Conservation (phyloP, 495 filamentous ascomycete species). For the Glarea lozoyensis region DNA sequence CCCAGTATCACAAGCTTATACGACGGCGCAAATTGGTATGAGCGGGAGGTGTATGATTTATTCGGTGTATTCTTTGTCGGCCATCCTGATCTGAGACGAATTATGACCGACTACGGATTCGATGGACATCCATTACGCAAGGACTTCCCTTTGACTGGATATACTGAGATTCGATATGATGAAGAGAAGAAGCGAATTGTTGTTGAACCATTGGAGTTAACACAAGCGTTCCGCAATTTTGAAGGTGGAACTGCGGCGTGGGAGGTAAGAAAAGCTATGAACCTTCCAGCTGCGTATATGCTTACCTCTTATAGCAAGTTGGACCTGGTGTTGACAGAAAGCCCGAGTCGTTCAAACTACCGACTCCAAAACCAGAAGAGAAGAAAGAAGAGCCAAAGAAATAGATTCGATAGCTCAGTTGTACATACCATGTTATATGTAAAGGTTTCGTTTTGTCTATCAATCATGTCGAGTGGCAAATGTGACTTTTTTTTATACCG, state of each 20-base stretch:
- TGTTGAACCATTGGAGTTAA: constrained; percentile 92
- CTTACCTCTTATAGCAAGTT: constrained; percentile 52
- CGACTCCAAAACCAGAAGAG: constrained; percentile 88
- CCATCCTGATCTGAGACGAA: constrained; percentile 92
- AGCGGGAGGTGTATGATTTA: constrained; percentile 94
- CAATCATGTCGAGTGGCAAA: too few species aligned
- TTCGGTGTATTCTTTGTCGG: constrained; percentile 95
- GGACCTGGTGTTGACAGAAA: constrained; percentile 70
- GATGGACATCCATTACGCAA: constrained; percentile 96
- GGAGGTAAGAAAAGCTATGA: constrained; percentile 25
- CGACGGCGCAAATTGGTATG: constrained; percentile 98
- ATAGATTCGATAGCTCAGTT: constrained; percentile 34
- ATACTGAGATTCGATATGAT: constrained; percentile 96
- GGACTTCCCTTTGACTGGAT: constrained; percentile 96
- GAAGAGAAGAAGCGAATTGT: constrained; percentile 99
- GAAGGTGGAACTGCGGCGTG: constrained; percentile 73
- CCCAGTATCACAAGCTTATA: constrained; percentile 78
- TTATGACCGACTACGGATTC: constrained; percentile 99
- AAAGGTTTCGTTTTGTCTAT: neutral
- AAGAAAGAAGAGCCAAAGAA: constrained; percentile 90
- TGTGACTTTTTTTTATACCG: too few species aligned
- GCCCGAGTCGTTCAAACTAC: constrained; percentile 88
- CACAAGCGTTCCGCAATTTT: constrained; percentile 98
- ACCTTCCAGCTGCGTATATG: neutral
- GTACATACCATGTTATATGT: constrained; percentile 17